These are phyloP conservation scores for Xylariaceae sp. DNA, from an alignment of 2,329 filamentous ascomycete genomes.

Conservation along the genomic window DNA sequence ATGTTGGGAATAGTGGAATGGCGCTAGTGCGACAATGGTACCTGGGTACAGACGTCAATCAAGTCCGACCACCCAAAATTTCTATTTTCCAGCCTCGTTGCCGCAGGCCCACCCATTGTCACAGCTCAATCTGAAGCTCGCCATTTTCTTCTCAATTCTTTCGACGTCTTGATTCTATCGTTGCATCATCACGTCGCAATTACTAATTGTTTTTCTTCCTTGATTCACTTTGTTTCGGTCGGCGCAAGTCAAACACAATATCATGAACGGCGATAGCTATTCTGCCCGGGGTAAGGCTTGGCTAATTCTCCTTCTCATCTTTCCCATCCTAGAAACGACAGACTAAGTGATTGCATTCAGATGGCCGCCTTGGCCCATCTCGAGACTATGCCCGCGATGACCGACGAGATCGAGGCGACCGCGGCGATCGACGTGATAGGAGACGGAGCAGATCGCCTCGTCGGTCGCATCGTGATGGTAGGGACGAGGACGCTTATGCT, in stretches of 20 bases:
- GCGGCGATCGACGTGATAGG: conserved; percentile 42
- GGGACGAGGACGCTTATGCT: conserved; percentile 74
- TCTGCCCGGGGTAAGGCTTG: conserved; percentile 69
- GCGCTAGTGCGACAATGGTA: neutral
- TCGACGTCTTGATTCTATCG: conserved; percentile 1
- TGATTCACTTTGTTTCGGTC: conserved; percentile 1
- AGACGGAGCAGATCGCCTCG: conserved; percentile 86
- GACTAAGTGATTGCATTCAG: conserved; percentile 34
- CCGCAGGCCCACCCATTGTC: conserved; percentile 28
- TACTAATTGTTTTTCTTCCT: conserved; percentile 1
- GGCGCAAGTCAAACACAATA: conserved; percentile 32
- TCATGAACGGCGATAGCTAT: conserved; percentile 86
- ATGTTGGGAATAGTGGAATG: conserved; percentile 3
- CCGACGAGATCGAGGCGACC: conserved; percentile 37
- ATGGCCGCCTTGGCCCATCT: conserved; percentile 55
- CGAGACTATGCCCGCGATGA: conserved; percentile 58
- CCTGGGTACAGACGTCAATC: neutral
- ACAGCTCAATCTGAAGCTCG: conserved; percentile 33
- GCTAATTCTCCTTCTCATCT: conserved; percentile 13
- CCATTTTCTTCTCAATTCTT: conserved; percentile 11
- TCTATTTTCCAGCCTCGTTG: conserved; percentile 38
- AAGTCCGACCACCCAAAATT: conserved; percentile 35
- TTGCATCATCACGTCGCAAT: conserved; percentile 11
- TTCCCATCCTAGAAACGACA: conserved; percentile 25
- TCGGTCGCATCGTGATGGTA: conserved; percentile 69